phyloP scores from a whole-genome alignment of 768 basidiomycete species.

The Russula lepida region DNA sequence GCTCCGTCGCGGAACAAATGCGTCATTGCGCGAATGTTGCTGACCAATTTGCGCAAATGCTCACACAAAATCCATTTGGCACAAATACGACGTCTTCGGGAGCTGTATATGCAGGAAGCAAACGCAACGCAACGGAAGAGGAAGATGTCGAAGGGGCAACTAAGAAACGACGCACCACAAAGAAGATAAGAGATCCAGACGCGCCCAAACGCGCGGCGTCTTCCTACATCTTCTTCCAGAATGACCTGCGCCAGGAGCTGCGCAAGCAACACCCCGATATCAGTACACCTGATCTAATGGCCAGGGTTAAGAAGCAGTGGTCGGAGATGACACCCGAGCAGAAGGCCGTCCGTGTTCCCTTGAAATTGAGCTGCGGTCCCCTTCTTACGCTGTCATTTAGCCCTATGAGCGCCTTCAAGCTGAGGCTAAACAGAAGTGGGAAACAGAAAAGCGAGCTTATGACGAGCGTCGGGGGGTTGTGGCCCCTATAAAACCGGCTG shows the following conservation, averaged over 20 bases:
- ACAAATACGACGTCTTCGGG: constrained; percentile 3
- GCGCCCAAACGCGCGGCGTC: constrained; percentile 91
- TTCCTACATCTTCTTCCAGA: constrained; percentile 92
- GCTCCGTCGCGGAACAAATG: constrained; percentile 52
- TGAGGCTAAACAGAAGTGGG: constrained; percentile 56
- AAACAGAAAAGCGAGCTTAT: constrained; percentile 55
- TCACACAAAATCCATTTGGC: constrained; percentile 33
- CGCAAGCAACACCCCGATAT: constrained; percentile 56
- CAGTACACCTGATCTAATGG: constrained; percentile 63
- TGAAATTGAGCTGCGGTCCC: neutral
- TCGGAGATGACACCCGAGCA: constrained; percentile 51
- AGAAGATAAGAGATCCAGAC: constrained; percentile 78
- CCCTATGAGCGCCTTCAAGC: constrained; percentile 45
- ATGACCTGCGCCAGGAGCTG: constrained; percentile 71
- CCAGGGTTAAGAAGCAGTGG: constrained; percentile 71
- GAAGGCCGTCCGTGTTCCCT: constrained; percentile 54
- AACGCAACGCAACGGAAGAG: constrained; percentile 38
- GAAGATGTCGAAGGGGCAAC: constrained; percentile 26
- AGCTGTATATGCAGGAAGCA: constrained; percentile 26
- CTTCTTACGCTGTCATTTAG: constrained; percentile 30
- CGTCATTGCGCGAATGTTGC: constrained; percentile 52
- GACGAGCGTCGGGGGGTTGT: constrained; percentile 38
- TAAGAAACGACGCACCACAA: constrained; percentile 50
- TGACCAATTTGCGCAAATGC: constrained; percentile 48
- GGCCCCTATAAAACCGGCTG: constrained; percentile 2